These are phyloP conservation scores for grape (Vitis vinifera) DNA, from an alignment of 164 flowering plant genomes.

Conservation along the genomic window DNA sequence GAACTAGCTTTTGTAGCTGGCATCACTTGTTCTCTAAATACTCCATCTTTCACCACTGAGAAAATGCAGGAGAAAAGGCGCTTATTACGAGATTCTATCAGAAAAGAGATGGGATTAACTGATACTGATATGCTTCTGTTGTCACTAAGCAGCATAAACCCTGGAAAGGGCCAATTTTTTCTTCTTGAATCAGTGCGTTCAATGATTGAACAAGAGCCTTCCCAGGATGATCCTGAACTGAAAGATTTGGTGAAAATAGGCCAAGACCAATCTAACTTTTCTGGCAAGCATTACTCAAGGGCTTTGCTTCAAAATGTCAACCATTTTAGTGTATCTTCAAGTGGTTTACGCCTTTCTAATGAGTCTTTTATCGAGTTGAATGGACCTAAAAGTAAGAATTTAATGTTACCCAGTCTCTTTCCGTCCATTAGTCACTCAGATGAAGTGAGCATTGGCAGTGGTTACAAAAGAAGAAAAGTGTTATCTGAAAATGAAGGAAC, in stretches of 20 bases:
- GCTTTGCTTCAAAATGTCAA: conserved; percentile 40
- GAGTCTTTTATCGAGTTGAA: conserved; percentile 16
- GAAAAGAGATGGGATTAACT: conserved; percentile 88
- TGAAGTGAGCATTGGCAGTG: conserved; percentile 5
- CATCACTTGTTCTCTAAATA: conserved; percentile 70
- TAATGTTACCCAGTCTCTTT: conserved; percentile 1
- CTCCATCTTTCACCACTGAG: conserved; percentile 66
- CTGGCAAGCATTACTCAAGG: conserved; percentile 40
- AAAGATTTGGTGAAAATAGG: conserved; percentile 18
- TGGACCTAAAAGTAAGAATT: conserved; percentile 8
- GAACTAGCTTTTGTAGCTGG: conserved; percentile 97
- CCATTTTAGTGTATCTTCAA: conserved; percentile 13
- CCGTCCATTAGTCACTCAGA: conserved; percentile 10
- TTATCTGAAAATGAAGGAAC: conserved; percentile 28
- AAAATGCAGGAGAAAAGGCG: conserved; percentile 73
- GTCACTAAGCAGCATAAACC: conserved; percentile 88
- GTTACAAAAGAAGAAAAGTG: conserved; percentile 25
- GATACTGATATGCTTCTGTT: conserved; percentile 81
- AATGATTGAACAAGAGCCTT: conserved; percentile 32
- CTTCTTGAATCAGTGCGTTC: conserved; percentile 76
- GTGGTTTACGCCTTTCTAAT: conserved; percentile 4
- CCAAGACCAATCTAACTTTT: conserved; percentile 25
- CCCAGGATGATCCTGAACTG: conserved; percentile 19
- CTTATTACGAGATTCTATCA: conserved; percentile 62
- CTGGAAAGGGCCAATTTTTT: conserved; percentile 88